Evolutionary conservation across 1,284 basidiomycete genomes (phyloP).

Genomic region (Cryptococcus depauperatus): DNA sequence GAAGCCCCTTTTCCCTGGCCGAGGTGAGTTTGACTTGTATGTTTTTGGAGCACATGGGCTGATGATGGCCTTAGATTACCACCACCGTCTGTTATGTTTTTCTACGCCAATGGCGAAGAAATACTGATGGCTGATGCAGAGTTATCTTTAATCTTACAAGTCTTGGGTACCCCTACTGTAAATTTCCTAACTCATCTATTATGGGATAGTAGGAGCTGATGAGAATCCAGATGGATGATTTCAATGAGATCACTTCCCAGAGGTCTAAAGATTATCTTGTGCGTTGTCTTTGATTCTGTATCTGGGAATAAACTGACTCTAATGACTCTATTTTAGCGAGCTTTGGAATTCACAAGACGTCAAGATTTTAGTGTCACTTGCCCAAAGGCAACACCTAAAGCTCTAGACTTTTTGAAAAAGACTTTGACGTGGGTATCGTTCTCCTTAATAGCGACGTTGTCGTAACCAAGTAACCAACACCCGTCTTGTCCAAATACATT

Average conservation of each 20-base stretch:
- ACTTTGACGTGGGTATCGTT: conserved; percentile 58
- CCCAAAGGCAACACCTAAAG: conserved; percentile 73
- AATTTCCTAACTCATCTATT: neutral
- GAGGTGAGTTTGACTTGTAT: conserved; percentile 46
- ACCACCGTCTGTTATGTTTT: conserved; percentile 34
- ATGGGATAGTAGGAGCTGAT: neutral
- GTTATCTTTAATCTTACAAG: conserved; percentile 53
- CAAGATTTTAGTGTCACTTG: conserved; percentile 67
- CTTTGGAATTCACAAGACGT: conserved; percentile 82
- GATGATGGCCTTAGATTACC: conserved; percentile 31
- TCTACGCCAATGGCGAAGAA: too few relatives aligned
- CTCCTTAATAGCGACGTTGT: too few relatives aligned
- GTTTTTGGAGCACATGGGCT: neutral
- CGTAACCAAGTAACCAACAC: too few relatives aligned
- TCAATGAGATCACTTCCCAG: conserved; percentile 62
- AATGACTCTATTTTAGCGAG: conserved; percentile 48
- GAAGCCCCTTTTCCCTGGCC: conserved; percentile 80
- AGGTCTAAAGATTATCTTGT: conserved; percentile 80
- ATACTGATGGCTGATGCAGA: conserved; percentile 28
- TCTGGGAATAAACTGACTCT: neutral
- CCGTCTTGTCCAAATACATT: too few relatives aligned
- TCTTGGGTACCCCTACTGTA: conserved; percentile 52
- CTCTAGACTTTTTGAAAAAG: conserved; percentile 81
- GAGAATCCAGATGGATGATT: conserved; percentile 50
- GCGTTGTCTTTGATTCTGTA: conserved; percentile 1